These are phyloP conservation scores for Lasiodiplodia theobromae DNA, from an alignment of 2,329 filamentous ascomycete genomes.

Conservation along the genomic window DNA sequence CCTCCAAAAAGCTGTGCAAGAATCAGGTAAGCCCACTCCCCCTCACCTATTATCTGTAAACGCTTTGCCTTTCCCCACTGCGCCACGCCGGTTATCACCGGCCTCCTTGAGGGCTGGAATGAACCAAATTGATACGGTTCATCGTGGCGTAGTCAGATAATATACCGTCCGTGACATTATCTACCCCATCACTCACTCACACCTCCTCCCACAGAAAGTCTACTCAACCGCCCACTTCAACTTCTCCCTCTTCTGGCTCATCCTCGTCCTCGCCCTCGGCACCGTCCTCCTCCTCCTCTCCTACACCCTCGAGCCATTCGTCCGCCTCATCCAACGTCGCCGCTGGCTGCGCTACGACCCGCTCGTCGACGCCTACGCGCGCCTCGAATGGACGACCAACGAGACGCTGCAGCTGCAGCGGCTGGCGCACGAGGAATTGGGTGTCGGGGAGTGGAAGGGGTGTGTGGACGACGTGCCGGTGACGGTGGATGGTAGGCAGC, in stretches of 20 bases:
- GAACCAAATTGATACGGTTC: too few species aligned
- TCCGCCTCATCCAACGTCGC: background rate
- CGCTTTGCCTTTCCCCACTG: too few species aligned
- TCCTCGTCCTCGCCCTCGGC: slow-evolving; percentile 36
- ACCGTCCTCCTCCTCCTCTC: slow-evolving; percentile 34
- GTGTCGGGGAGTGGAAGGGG: too few species aligned
- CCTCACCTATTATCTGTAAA: too few species aligned
- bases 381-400: too few species aligned
- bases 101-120: too few species aligned
- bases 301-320: background rate
- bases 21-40: background rate
- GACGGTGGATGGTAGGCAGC: background rate
- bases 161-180: too few species aligned
- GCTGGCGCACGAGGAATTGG: too few species aligned
- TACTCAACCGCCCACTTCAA: slow-evolving; percentile 31
- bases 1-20: background rate
- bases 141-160: too few species aligned
- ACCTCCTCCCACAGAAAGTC: slow-evolving; percentile 30
- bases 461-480: too few species aligned
- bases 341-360: background rate
- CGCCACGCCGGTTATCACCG: too few species aligned
- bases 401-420: too few species aligned
- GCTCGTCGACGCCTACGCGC: background rate
- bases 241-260: slow-evolving; percentile 36
- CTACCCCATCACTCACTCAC: background rate